Percentiles rank a stretch among this genome's conserved stretches.
Evolutionary conservation across 225 moss, liverwort and hornwort genomes (phyloP).

Genomic region (Takakia lepidozioides): DNA sequence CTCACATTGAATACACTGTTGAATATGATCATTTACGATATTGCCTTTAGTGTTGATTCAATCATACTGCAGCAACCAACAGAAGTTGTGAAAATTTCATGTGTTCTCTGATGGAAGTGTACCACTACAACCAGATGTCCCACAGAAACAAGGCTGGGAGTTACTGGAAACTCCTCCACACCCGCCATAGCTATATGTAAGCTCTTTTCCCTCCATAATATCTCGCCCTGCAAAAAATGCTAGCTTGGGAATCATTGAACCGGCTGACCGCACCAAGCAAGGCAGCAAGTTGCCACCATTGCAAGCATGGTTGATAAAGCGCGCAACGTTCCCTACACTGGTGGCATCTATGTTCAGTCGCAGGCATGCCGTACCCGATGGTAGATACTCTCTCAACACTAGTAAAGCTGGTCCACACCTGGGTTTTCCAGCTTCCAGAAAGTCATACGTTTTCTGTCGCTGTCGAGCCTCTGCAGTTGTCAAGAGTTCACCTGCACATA

Average conservation of each 20-base stretch:
- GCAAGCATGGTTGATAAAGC: slow-evolving; percentile 91
- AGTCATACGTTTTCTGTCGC: slow-evolving; percentile 52
- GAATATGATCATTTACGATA: too few relatives aligned
- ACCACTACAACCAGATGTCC: slow-evolving; percentile 59
- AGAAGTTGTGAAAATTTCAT: too few relatives aligned
- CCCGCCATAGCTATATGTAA: slow-evolving; percentile 70
- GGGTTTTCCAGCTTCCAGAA: slow-evolving; percentile 11
- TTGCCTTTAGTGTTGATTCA: too few relatives aligned
- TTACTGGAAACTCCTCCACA: slow-evolving; percentile 24
- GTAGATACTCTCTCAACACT: slow-evolving; percentile 70
- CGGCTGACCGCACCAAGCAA: slow-evolving; percentile 60
- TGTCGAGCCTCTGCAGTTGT: slow-evolving; percentile 50
- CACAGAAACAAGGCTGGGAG: slow-evolving; percentile 53
- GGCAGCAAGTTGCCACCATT: slow-evolving; percentile 82
- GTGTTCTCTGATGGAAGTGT: slow-evolving; percentile 69
- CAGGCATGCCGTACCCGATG: slow-evolving; percentile 56
- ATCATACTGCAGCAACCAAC: too few relatives aligned
- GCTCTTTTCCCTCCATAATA: slow-evolving; percentile 53
- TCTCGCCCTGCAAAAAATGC: slow-evolving; percentile 57
- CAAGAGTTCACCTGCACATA: slow-evolving; percentile 58
- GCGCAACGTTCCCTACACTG: slow-evolving; percentile 69
- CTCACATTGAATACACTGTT: too few relatives aligned
- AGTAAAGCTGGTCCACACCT: slow-evolving; percentile 73
- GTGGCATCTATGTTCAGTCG: slow-evolving; percentile 86
- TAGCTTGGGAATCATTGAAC: slow-evolving; percentile 72